Conservation (phyloP, 106 monocot species). For the Dioscorea dumetorum region DNA sequence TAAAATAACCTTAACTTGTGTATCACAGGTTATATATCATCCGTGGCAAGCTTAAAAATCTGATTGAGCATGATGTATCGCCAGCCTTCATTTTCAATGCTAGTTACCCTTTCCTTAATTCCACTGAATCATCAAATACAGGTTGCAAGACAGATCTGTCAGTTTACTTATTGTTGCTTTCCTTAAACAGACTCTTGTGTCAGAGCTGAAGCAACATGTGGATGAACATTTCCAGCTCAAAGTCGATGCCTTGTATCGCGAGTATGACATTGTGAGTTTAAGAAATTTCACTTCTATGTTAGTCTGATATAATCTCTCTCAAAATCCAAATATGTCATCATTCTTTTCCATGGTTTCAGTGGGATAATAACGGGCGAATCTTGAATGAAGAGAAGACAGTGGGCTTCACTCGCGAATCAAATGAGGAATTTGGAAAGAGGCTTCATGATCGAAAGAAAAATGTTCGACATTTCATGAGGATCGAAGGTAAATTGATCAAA, state of each 20-base stretch:
- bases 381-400: background rate
- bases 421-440: background rate
- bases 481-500: conserved; percentile 22
- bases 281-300: background rate
- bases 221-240: conserved; percentile 12
- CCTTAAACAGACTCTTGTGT: conserved; percentile 9
- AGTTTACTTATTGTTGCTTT: background rate
- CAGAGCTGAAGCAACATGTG: conserved; percentile 29
- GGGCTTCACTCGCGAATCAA: background rate
- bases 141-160: background rate
- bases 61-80: conserved; percentile 46
- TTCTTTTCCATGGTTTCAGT: background rate
- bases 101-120: conserved; percentile 1
- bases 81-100: conserved; percentile 38
- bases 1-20: background rate
- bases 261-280: conserved; percentile 13
- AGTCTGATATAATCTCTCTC: background rate
- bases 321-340: background rate
- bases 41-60: conserved; percentile 34
- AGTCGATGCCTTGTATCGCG: conserved; percentile 20
- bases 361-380: background rate
- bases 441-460: background rate
- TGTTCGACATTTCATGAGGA: conserved; percentile 24
- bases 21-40: conserved; percentile 30
- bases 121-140: background rate